Evolutionary conservation across 1,284 basidiomycete genomes (phyloP), one percentile per base, ranked within the genome.

Genomic region (Trichosporon faecale): DNA sequence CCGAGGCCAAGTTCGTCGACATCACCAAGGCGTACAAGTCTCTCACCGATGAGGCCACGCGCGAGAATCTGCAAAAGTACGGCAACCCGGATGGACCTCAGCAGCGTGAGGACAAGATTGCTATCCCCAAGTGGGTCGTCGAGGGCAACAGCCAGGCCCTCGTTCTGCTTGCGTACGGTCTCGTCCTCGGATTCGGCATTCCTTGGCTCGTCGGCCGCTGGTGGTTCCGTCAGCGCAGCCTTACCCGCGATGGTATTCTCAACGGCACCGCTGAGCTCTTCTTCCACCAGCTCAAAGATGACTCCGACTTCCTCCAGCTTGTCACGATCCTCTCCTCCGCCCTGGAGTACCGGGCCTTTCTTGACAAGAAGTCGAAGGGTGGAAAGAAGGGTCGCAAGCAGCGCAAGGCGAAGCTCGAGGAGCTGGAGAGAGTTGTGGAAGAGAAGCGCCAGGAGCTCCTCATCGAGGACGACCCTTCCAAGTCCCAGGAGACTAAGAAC

Each of bases 21-120:
- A 86, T 99, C 60, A 99, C 97, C 27, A 99, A 99, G 83, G 97
- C 97, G 0, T 99, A 99, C 86, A 99, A 99, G 87, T 84, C 96
- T 89, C 85, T 99, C 55, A 99, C 96, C 0, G 95, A 99, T 83
- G 94, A 95, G 78, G 91, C 89, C 1, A 95, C 94, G 70, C 92
- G 95, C 64, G 90, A 92, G 79, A 99, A 99, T 83, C 91, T 91
- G 84, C 90, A 92, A 77, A 86, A 91, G 64, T 98, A 94, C 78
- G 95, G 95, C 4, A 93, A 99, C 80, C 97, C 97, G 0, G 97
- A 99, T 82, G 97, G 97, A 14, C 91, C 94, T 40, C 94, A 98
- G 83, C 93, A 96, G 80, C 88, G 96, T 70, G 91, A 92, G 63
- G 94, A 96, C 88, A 96, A 96, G 71, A 97, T 99, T 76, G 97